Evolutionary conservation across 805 yeast species (phyloP).

Genomic region (Pichia eremophila): DNA sequence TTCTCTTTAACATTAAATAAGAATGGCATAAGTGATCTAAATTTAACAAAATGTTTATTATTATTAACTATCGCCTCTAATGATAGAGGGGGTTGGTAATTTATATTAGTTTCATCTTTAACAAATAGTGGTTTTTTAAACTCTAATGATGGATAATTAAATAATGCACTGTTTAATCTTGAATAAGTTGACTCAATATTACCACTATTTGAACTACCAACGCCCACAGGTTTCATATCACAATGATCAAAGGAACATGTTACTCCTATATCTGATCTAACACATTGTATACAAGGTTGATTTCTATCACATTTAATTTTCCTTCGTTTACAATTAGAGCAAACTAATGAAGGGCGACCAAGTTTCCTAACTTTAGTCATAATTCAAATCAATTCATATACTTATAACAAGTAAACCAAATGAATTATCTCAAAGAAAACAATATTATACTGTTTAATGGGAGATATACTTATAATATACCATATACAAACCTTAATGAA

Average conservation of each 20-base stretch:
- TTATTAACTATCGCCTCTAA: background rate
- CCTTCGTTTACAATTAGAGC: slow-evolving; percentile 22
- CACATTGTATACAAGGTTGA: slow-evolving; percentile 24
- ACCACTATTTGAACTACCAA: no score
- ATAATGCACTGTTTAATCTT: background rate
- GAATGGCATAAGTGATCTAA: slow-evolving; percentile 2
- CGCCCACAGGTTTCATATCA: background rate
- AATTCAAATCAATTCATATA: no score
- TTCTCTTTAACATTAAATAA: background rate
- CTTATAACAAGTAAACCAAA: no score
- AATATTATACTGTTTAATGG: no score
- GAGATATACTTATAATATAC: no score
- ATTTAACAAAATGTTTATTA: slow-evolving; percentile 1
- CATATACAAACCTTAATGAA: no score
- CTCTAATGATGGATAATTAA: background rate
- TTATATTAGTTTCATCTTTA: background rate
- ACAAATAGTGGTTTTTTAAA: slow-evolving; percentile 2
- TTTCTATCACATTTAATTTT: slow-evolving; percentile 25
- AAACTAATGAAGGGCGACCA: slow-evolving; percentile 37
- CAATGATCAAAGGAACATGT: slow-evolving; percentile 1
- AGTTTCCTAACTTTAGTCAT: slow-evolving; percentile 22
- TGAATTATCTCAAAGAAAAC: no score
- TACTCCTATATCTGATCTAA: slow-evolving; percentile 9
- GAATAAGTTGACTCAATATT: no score
- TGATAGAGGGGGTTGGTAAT: slow-evolving; percentile 1